Percentiles rank a stretch among this genome's conserved stretches.
phyloP scores from a whole-genome alignment of 1,139 yeast genomes.

The Yamadazyma oceani region DNA sequence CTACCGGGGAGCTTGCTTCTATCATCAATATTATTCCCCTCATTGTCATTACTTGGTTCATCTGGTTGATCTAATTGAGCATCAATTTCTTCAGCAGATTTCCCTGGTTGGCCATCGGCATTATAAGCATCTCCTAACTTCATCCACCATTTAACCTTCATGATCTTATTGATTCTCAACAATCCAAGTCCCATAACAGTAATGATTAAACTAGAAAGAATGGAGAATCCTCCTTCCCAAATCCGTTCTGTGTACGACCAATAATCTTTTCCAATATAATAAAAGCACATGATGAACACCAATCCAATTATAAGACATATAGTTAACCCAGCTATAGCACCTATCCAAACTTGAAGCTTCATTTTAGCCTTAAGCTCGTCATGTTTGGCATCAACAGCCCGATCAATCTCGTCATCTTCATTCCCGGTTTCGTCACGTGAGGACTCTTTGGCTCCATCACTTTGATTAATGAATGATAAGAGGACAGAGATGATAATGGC shows the following conservation, averaged over 20 bases:
- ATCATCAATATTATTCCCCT: no score
- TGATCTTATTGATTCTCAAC: slow-evolving; percentile 71
- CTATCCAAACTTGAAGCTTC: slow-evolving; percentile 78
- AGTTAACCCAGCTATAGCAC: slow-evolving; percentile 69
- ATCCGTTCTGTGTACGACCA: slow-evolving; percentile 82
- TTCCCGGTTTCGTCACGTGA: no score
- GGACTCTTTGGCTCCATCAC: no score
- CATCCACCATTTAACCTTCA: slow-evolving; percentile 53
- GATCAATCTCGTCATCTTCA: neutral
- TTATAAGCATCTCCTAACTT: slow-evolving; percentile 43
- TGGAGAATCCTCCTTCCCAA: slow-evolving; percentile 90
- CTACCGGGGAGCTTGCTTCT: slow-evolving; percentile 3
- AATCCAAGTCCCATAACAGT: slow-evolving; percentile 88
- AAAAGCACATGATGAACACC: slow-evolving; percentile 72
- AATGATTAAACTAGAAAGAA: slow-evolving; percentile 76
- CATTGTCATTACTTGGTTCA: no score
- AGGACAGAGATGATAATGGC: slow-evolving; percentile 82
- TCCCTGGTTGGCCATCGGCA: slow-evolving; percentile 4
- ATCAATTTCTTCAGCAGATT: neutral
- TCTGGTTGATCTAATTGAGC: neutral
- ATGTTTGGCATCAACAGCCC: neutral
- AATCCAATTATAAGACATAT: slow-evolving; percentile 79
- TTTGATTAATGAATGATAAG: slow-evolving; percentile 75
- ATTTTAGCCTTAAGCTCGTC: slow-evolving; percentile 28
- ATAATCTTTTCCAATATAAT: slow-evolving; percentile 72